Conservation (phyloP, 2,329 filamentous ascomycete species). For the Diaporthe ilicicola region DNA sequence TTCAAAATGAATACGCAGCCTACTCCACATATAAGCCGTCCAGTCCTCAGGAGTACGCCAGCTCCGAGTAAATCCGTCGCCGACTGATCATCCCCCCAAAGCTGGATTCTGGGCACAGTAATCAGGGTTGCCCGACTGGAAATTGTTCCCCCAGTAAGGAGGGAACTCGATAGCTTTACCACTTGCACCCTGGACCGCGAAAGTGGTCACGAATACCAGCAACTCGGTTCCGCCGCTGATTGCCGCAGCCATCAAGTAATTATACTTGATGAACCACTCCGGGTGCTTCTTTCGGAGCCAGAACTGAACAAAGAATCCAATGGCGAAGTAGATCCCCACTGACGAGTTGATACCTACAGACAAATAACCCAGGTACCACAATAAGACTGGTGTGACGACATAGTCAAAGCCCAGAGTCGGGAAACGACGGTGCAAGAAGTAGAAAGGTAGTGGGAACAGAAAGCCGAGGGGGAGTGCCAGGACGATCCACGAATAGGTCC, state of each 20-base stretch:
- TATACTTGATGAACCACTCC: conserved; percentile 41
- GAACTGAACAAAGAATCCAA: conserved; percentile 45
- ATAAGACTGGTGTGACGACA: conserved; percentile 52
- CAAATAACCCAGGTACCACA: conserved; percentile 51
- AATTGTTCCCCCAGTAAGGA: conserved; percentile 38
- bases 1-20: too few species aligned
- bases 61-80: background rate
- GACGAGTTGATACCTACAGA: conserved; percentile 52
- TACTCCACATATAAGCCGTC: background rate
- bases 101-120: conserved; percentile 20
- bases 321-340: conserved; percentile 42
- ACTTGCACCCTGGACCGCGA: conserved; percentile 19
- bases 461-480: conserved; percentile 53
- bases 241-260: conserved; percentile 40
- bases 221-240: conserved; percentile 41
- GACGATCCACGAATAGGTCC: conserved; percentile 49
- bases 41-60: background rate
- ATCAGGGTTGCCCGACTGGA: conserved; percentile 33
- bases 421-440: conserved; percentile 43
- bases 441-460: conserved; percentile 52
- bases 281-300: conserved; percentile 40
- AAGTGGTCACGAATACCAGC: conserved; percentile 37
- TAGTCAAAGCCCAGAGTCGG: conserved; percentile 41
- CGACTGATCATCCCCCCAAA: background rate
- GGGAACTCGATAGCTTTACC: conserved; percentile 4